Conservation (phyloP, 2,329 filamentous ascomycete genomes). For the Colletotrichum neosansevieriae region DNA sequence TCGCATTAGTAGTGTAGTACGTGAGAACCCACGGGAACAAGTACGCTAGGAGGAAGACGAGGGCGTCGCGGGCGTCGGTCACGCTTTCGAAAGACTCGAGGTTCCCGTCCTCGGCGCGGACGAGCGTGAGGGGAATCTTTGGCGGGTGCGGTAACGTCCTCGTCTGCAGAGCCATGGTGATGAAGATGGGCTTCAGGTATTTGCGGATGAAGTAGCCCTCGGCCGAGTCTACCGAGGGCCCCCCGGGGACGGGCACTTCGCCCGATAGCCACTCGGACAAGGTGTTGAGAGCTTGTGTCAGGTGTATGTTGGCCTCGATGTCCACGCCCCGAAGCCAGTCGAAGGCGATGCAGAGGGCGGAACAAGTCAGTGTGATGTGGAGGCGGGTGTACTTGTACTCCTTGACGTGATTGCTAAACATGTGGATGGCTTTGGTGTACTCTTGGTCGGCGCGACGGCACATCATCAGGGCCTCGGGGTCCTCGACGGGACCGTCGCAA, state of each 20-base stretch:
- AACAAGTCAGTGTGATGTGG: slow-evolving; percentile 33
- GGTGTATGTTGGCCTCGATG: slow-evolving; percentile 16
- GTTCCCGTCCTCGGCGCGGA: background rate
- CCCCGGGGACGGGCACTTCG: background rate
- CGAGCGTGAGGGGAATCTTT: slow-evolving; percentile 1
- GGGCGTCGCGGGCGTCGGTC: slow-evolving; percentile 14
- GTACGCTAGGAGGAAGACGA: slow-evolving; percentile 10
- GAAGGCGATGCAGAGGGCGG: slow-evolving; percentile 29
- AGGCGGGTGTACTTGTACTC: slow-evolving; percentile 15
- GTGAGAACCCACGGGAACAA: slow-evolving; percentile 3
- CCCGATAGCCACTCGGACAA: slow-evolving; percentile 37
- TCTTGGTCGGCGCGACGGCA: slow-evolving; percentile 15
- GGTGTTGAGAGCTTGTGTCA: slow-evolving; percentile 10
- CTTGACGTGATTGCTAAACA: slow-evolving; percentile 6
- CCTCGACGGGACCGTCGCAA: background rate
- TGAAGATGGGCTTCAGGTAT: slow-evolving; percentile 16
- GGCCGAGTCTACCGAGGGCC: slow-evolving; percentile 20
- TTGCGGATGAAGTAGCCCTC: slow-evolving; percentile 22
- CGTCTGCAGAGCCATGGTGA: slow-evolving; percentile 21
- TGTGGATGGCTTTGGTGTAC: slow-evolving; percentile 16
- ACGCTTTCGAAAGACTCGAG: background rate
- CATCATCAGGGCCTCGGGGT: slow-evolving; percentile 1
- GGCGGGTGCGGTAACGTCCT: slow-evolving; percentile 1
- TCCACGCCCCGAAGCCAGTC: slow-evolving; percentile 28
- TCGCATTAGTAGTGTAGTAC: background rate